These are phyloP conservation scores for Elsinoe ampelina DNA, from an alignment of 2,329 filamentous ascomycete genomes.

Conservation along the genomic window DNA sequence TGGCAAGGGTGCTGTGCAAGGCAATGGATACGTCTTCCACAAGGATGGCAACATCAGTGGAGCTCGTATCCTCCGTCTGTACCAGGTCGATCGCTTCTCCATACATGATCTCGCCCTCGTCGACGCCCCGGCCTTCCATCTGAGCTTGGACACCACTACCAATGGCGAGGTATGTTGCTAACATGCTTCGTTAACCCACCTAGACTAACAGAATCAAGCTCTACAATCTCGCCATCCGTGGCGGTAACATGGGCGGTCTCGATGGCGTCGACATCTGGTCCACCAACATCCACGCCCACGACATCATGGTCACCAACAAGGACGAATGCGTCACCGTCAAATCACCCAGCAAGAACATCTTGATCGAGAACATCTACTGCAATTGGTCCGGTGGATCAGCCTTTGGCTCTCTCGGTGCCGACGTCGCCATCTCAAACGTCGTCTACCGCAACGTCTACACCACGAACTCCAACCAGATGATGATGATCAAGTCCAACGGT, in stretches of 20 bases:
- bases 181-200: too few species aligned
- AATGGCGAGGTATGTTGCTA: slow-evolving; percentile 35
- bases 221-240: slow-evolving; percentile 48
- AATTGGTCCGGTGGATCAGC: slow-evolving; percentile 52
- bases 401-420: slow-evolving; percentile 46
- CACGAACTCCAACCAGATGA: slow-evolving; percentile 52
- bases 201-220: slow-evolving; percentile 19
- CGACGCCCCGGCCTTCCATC: slow-evolving; percentile 43
- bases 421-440: slow-evolving; percentile 44
- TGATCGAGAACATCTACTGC: slow-evolving; percentile 53
- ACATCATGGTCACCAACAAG: slow-evolving; percentile 53
- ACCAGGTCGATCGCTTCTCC: slow-evolving; percentile 38
- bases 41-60: slow-evolving; percentile 31
- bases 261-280: slow-evolving; percentile 50
- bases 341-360: slow-evolving; percentile 43
- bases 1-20: slow-evolving; percentile 44
- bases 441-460: slow-evolving; percentile 51
- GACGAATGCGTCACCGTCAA: slow-evolving; percentile 53
- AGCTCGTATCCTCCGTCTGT: slow-evolving; percentile 39
- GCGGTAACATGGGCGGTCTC: slow-evolving; percentile 43
- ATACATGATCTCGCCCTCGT: slow-evolving; percentile 43
- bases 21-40: slow-evolving; percentile 44
- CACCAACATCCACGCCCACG: slow-evolving; percentile 49
- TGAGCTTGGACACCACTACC: slow-evolving; percentile 41
- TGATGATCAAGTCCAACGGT: slow-evolving; percentile 50